Base-by-base conservation (phyloP, 352 stramenopile species). In the Blastocystis sp. region DNA sequence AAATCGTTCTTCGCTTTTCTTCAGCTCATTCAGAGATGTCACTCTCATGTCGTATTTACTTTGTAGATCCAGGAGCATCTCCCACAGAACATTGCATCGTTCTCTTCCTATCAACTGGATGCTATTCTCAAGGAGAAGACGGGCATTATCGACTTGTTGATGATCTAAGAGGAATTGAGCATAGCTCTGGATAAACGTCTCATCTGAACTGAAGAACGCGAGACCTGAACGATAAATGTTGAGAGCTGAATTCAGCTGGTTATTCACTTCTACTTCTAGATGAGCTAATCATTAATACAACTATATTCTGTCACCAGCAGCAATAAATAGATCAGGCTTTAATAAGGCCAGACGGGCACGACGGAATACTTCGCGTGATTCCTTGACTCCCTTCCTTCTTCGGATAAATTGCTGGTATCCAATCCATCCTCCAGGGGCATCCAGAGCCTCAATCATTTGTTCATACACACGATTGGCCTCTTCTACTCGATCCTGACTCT, bases 381-480 rank as follows among this genome's bases (percentile, higher is more conserved):
- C 42, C 27, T 27, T 22, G 22, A 84, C n/a, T 40, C 73, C 73
- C 13, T 53, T 30, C 27, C 48, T 66, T 17, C 73, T 54, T 22
- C 51, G 73, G 6, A 40, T 64, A 44, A 84, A 84, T 35, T 66
- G 73, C 51, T 84, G 73, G 48, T 66, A 84, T 19, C 48, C 53
- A n/a, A 84, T 66, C 73, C 73, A 84, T n/a, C 22, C 42, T 1
- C 19, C 35, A 13, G 73, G 27, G n/a, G 9, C 68, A 15, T 66
- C 53, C 42, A 35, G 40, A 19, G n/a, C 13, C 11, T 64, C 53
- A 9, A 66, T 33, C 48, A 84, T 53, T 17, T 42, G 11, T 19
- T 60, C 42, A 44, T 84, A 84, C 22, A 53, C 73, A n/a, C 13
- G 24, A 27, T 66, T 22, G 5, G 73, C 73, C 15, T 64, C 53